These are phyloP conservation scores for Lactifluus piperatus DNA, from an alignment of 768 basidiomycete genomes.

Conservation along the genomic window DNA sequence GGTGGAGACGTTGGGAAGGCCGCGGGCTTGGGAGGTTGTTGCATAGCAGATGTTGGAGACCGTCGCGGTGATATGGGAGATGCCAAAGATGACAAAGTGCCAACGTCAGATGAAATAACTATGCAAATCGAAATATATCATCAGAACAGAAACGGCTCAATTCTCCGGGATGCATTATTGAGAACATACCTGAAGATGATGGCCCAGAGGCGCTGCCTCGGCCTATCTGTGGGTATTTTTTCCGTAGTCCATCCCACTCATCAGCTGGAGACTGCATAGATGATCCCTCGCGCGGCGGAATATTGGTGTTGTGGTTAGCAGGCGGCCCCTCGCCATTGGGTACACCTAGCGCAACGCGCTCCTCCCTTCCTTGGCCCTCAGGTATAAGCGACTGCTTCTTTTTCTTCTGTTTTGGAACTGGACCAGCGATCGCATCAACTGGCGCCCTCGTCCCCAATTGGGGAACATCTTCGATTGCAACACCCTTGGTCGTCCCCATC, in stretches of 20 bases:
- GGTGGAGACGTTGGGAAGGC: not conserved
- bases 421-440: not conserved
- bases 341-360: slow-evolving; percentile 11
- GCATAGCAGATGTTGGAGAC: not conserved
- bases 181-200: not conserved
- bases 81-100: not conserved
- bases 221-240: not conserved
- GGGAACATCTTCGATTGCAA: not conserved
- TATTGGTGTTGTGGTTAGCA: not conserved
- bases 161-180: not conserved
- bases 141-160: not conserved
- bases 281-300: not conserved
- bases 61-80: not conserved
- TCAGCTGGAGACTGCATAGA: not conserved
- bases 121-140: not conserved
- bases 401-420: slow-evolving; percentile 22
- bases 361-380: not conserved
- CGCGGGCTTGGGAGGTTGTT: not conserved
- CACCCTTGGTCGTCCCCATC: not conserved
- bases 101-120: not conserved
- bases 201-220: not conserved
- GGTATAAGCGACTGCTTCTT: slow-evolving; percentile 20
- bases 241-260: not conserved
- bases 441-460: not conserved
- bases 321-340: slow-evolving; percentile 3